These are phyloP conservation scores for Boletus sp. DNA, from an alignment of 1,284 basidiomycete species.

Conservation along the genomic window DNA sequence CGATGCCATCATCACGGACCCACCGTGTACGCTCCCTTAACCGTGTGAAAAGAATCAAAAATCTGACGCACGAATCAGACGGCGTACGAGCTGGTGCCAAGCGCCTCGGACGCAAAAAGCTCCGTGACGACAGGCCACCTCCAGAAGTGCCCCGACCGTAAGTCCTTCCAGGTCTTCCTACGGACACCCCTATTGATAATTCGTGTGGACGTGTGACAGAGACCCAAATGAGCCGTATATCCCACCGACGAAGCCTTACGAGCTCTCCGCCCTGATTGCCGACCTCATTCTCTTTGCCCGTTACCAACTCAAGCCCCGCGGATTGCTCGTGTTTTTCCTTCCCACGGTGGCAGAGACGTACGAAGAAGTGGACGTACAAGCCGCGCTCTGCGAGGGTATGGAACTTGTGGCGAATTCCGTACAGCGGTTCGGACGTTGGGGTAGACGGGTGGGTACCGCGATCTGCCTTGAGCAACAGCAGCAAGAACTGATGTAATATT, in stretches of 20 bases:
- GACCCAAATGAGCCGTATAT: constrained; percentile 60
- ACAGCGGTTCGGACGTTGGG: constrained; percentile 96
- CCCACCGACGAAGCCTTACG: constrained; percentile 89
- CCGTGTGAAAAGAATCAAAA: background rate
- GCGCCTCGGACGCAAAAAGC: constrained; percentile 74
- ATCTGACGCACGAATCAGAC: constrained; percentile 45
- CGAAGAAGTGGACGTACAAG: constrained; percentile 75
- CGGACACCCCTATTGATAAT: background rate
- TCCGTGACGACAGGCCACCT: constrained; percentile 41
- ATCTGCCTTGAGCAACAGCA: background rate
- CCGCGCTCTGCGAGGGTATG: constrained; percentile 81
- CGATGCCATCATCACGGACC: constrained; percentile 93
- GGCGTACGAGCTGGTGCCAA: constrained; percentile 97
- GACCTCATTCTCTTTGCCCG: constrained; percentile 85
- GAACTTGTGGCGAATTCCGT: constrained; percentile 83
- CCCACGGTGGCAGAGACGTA: constrained; percentile 92
- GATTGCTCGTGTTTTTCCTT: constrained; percentile 92
- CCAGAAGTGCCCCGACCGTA: constrained; percentile 41
- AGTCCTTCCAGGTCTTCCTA: constrained; percentile 18
- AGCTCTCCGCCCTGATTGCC: constrained; percentile 77
- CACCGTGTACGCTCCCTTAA: constrained; percentile 64
- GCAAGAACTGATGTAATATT: constrained; percentile 2
- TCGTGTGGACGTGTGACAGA: constrained; percentile 7
- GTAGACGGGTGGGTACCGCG: constrained; percentile 66
- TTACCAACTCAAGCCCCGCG: constrained; percentile 80